phyloP scores from a whole-genome alignment of 2,329 filamentous ascomycete genomes.

The Fusarium agapanthi region DNA sequence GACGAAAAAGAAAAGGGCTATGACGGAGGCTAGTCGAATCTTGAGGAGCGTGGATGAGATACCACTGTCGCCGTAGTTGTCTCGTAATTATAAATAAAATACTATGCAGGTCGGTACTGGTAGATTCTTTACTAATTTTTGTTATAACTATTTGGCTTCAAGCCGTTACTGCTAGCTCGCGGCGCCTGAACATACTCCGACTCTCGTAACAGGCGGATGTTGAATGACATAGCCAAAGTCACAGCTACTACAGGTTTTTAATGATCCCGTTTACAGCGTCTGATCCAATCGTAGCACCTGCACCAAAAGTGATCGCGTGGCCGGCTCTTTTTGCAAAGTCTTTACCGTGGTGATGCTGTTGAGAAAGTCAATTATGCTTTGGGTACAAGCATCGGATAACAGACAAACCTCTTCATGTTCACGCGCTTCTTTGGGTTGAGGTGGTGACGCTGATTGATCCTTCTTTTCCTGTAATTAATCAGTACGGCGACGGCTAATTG shows the following conservation, averaged over 20 bases:
- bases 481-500: rapidly evolving
- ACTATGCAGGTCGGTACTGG: too few relatives aligned
- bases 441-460: background rate
- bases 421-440: background rate
- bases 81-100: too few relatives aligned
- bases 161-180: rapidly evolving
- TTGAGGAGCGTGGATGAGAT: slow-evolving; percentile 15
- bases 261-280: background rate
- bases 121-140: rapidly evolving
- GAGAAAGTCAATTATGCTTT: too few relatives aligned
- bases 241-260: background rate
- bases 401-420: background rate
- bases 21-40: slow-evolving; percentile 12
- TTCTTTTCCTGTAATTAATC: background rate
- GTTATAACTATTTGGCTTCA: rapidly evolving
- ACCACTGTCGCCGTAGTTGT: background rate
- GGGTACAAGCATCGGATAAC: rapidly evolving
- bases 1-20: background rate
- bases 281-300: background rate
- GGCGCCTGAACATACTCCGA: rapidly evolving
- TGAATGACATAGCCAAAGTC: rapidly evolving
- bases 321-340: background rate
- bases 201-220: rapidly evolving
- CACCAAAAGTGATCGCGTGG: background rate
- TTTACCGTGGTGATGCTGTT: background rate